Base-by-base conservation (phyloP, 2,329 filamentous ascomycete species). In the Camillea tinctor region DNA sequence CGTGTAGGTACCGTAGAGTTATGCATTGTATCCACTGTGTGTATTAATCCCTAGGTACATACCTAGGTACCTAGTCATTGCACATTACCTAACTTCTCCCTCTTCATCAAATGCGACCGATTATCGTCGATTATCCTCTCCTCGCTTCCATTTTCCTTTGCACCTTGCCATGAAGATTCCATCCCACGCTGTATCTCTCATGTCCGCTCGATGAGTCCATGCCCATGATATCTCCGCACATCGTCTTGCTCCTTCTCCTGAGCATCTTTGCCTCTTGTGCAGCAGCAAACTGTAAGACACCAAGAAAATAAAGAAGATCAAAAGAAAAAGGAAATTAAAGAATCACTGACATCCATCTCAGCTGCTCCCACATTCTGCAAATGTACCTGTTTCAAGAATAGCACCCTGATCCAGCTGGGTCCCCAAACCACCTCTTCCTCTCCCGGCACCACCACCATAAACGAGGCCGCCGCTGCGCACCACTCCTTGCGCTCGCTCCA, bases 321-420 rank as follows among this genome's bases (percentile, higher is more conserved):
- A 7, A 7, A 7, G 26, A 30, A 30, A 30, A 30, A 26, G 8
- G 24, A 26, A 26, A 26, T 4, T 4, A 26, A 26, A 8, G 24
- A 26, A 26, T 4, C 4, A 7, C 26, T 24, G 19, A 30, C 59
- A 54, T 44, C 26, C 15, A 40, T 24, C 5, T 49, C 68, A 88
- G 85, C 82, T 30, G 81, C 84, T 50, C 85, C 84, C 19, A 84
- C 83, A 1, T 89, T 88, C 72, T 89, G 86, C 80, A 89, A 89
- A 80, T 89, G 86, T 76, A 88, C 85, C 66, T 89, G 86, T 77
- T 87, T 87, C 77, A 85, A 84, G 67, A 88, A 89, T 77, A 87
- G 84, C 79, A 88, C 85, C 65, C 87, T 89, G 69, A 87, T 89
- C 70, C 80, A 83, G 15, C 80, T 88, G 9, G 83, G 80, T n/a